Percentiles rank a stretch among this genome's conserved stretches.
Evolutionary conservation across 2,329 filamentous ascomycete species (phyloP).

Genomic region (Colletotrichum gloeosporioides): DNA sequence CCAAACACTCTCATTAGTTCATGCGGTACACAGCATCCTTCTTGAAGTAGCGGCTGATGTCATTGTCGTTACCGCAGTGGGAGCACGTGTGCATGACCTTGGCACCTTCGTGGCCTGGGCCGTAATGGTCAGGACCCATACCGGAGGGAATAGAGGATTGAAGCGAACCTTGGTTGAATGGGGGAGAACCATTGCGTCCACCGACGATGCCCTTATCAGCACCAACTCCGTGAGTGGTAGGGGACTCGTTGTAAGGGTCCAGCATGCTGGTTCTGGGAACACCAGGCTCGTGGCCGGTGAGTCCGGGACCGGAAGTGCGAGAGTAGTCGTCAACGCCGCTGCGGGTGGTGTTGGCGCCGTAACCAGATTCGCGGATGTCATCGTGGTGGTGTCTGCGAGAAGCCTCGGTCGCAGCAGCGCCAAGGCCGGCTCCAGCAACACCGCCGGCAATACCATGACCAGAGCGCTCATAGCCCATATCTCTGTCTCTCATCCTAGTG

Average conservation of each 20-base stretch:
- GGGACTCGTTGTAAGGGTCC: conserved; percentile 13
- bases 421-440: conserved; percentile 8
- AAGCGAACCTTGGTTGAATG: conserved; percentile 4
- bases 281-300: not conserved
- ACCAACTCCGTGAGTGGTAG: not conserved
- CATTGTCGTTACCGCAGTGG: conserved; percentile 21
- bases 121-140: conserved; percentile 22
- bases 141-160: not conserved
- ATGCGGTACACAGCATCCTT: conserved; percentile 23
- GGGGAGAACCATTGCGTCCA: conserved; percentile 3
- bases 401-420: conserved; percentile 2
- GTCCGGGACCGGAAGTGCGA: not conserved
- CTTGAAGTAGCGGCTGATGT: conserved; percentile 25
- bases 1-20: not conserved
- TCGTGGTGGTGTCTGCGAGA: conserved; percentile 15
- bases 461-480: conserved; percentile 18
- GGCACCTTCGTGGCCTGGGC: conserved; percentile 21
- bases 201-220: not conserved
- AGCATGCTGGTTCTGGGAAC: conserved; percentile 20
- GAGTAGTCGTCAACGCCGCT: not conserved
- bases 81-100: conserved; percentile 23
- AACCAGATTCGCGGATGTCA: conserved; percentile 3
- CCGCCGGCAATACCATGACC: conserved; percentile 10
- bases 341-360: not conserved
- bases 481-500: conserved; percentile 16